These are phyloP conservation scores for Periconia sp. DNA, from an alignment of 2,329 filamentous ascomycete species.

Conservation along the genomic window DNA sequence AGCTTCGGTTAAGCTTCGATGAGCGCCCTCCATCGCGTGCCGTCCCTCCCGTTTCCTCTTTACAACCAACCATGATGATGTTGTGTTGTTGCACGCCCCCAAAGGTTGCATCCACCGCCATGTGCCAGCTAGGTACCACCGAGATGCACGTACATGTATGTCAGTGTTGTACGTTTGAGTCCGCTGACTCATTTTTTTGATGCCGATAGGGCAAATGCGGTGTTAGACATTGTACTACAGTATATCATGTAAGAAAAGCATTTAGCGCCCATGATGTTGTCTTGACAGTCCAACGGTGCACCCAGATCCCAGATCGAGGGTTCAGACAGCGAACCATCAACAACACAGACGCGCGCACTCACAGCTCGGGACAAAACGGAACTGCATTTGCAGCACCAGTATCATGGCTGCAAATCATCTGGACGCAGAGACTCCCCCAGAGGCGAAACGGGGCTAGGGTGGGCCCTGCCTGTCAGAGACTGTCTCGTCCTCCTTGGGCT, in stretches of 20 bases:
- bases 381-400: background rate
- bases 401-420: background rate
- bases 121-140: too few species aligned
- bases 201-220: too few species aligned
- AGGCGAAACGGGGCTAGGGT: conserved; percentile 21
- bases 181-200: too few species aligned
- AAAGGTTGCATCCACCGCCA: too few species aligned
- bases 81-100: too few species aligned
- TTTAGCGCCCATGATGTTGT: too few species aligned
- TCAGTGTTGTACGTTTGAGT: too few species aligned
- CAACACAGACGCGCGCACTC: background rate
- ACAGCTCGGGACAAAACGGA: background rate
- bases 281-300: background rate
- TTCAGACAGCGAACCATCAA: background rate
- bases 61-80: background rate
- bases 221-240: too few species aligned
- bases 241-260: too few species aligned
- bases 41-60: background rate
- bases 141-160: too few species aligned
- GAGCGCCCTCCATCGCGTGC: conserved; percentile 16
- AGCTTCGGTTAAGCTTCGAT: conserved; percentile 23
- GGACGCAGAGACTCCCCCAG: conserved; percentile 1
- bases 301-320: background rate
- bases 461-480: conserved; percentile 16
- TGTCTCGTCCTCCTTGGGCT: conserved; percentile 13